Percentiles rank a stretch among this genome's conserved stretches.
These are phyloP conservation scores for Skeletonema menzelii DNA, from an alignment of 108 stramenopile genomes.

Conservation along the genomic window DNA sequence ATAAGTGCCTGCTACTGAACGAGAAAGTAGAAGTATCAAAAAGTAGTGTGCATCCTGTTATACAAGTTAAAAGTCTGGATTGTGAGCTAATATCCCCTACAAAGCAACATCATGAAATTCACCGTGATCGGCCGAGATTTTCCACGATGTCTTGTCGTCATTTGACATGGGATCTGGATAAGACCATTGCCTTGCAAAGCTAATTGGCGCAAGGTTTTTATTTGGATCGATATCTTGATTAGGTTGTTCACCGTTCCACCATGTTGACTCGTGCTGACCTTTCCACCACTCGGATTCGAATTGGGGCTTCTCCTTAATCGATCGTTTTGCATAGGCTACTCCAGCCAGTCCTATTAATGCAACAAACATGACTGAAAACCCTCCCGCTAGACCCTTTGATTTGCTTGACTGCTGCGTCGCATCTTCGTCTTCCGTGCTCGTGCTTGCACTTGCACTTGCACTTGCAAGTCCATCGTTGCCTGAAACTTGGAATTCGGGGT, in stretches of 20 bases:
- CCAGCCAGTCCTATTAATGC: not conserved
- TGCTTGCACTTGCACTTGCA: not conserved
- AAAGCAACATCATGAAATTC: constrained; percentile 35
- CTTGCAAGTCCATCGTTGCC: not conserved
- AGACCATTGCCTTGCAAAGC: constrained; percentile 21
- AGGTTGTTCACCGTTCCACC: constrained; percentile 15
- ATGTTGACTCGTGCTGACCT: constrained; percentile 7
- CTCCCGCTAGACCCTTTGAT: not conserved
- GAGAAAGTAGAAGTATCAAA: not conserved
- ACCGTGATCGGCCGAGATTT: constrained; percentile 16
- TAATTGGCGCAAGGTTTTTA: constrained; percentile 15
- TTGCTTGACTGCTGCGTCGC: not conserved
- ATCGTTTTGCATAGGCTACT: constrained; percentile 21
- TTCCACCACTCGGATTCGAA: constrained; percentile 27
- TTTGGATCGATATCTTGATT: constrained; percentile 1
- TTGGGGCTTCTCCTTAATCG: not conserved
- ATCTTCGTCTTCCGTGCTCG: constrained; percentile 1
- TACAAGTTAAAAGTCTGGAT: not conserved
- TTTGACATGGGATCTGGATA: constrained; percentile 33
- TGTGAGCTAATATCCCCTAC: not conserved
- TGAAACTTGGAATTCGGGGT: constrained; percentile 8
- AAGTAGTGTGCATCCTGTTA: not conserved
- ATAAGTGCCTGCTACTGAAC: not conserved
- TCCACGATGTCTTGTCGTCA: constrained; percentile 1
- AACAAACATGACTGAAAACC: not conserved